Evolutionary conservation across 495 filamentous ascomycete species (phyloP), one percentile per base, ranked within the genome.

Genomic region (Tuber indicum): DNA sequence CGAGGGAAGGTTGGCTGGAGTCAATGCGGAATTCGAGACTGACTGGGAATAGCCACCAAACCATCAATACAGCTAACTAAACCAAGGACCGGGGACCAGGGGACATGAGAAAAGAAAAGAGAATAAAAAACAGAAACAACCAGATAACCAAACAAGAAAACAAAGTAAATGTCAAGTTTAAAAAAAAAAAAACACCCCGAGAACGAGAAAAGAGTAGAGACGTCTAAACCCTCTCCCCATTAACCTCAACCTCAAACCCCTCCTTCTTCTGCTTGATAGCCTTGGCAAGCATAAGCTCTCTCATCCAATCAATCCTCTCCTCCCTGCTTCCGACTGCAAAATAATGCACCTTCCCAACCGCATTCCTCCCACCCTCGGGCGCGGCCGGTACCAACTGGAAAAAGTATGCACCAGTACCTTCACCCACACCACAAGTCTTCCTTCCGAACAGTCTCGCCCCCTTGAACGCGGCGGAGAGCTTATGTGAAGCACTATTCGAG

Each of bases 251-350:
- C 84, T 91, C 90, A 72, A 89, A 96, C 14, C 94, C 94, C 78
- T 92, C 90, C 23, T 91, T 90, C 86, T 93, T 93, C 82, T 92
- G 91, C 86, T 89, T 91, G 75, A 94, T 85, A 36, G 95, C 94
- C 84, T 94, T 97, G 7, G 95, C 94, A 39, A 99, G 89, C 96
- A 99, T 98, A 72, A 99, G 85, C 87, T 98, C 94, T 3, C 96
- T 86, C 96, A 98, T 97, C 96, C 96, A 99, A 79, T 97, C 95
- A 76, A 98, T 97, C 45, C 96, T 88, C 84, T 97, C 92, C 76
- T 98, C 93, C 0, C 93, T 87, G 74, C 87, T 89, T 84, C 91
- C 91, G 75, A 98, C 95, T 0, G 95, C 92, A 81, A 99, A 98
- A 82, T 97, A 93, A 81, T 99, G 95, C n/a, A 90, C 89, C 88